A percentile compares a stretch with the other conserved stretches of the same genome.
Evolutionary conservation across 2,329 filamentous ascomycete species (phyloP).

Genomic region (Neofusicoccum umdonicola): DNA sequence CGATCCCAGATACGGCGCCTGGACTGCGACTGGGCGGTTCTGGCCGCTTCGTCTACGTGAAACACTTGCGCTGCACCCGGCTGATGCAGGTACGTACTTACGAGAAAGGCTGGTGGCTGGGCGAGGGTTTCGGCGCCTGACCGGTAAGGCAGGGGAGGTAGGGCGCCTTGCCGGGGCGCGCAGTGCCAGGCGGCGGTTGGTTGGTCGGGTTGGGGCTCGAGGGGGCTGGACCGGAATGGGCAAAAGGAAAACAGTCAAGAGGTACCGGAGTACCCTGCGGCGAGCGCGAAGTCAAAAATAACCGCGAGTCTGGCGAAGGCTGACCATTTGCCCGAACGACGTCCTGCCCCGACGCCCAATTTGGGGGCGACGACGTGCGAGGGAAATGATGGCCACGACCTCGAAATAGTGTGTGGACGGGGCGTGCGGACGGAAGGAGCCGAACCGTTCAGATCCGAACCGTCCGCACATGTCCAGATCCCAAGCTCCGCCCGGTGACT

Average conservation of each 20-base stretch:
- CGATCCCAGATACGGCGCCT: too few species aligned
- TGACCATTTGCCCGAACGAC: too few species aligned
- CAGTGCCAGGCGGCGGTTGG: too few species aligned
- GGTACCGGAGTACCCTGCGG: too few species aligned
- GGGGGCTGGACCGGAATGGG: too few species aligned
- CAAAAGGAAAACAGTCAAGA: too few species aligned
- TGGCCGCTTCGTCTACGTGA: constrained; percentile 1
- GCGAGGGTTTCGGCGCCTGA: constrained; percentile 1
- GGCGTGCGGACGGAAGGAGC: neutral
- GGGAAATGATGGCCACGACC: neutral
- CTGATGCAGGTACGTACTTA: neutral
- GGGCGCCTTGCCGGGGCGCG: constrained; percentile 1
- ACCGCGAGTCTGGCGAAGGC: too few species aligned
- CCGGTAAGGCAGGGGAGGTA: constrained; percentile 3
- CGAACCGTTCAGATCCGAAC: neutral
- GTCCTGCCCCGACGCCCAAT: too few species aligned
- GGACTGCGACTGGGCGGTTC: neutral
- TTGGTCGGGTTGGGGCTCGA: neutral
- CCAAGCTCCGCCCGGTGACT: too few species aligned
- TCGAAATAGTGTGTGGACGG: neutral
- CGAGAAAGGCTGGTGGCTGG: neutral
- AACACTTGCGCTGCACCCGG: neutral
- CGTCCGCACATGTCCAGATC: neutral
- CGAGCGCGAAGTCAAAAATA: too few species aligned
- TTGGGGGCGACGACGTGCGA: neutral